Evolutionary conservation across 768 basidiomycete genomes (phyloP).

Genomic region (Mycena pura): DNA sequence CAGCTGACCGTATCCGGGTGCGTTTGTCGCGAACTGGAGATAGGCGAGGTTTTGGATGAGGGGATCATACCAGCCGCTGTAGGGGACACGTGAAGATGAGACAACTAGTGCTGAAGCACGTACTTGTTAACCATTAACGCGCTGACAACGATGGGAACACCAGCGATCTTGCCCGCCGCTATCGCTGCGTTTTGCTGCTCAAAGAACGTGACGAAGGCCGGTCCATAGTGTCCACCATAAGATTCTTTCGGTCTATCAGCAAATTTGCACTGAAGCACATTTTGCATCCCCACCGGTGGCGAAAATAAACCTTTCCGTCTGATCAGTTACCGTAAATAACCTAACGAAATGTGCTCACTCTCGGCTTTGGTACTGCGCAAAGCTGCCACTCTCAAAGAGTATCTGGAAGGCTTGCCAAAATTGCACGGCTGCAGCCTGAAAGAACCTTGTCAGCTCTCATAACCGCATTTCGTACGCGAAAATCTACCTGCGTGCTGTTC

Average conservation of each 20-base stretch:
- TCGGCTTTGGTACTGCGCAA: conserved; percentile 57
- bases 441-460: neutral
- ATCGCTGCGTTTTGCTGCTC: conserved; percentile 66
- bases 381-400: conserved; percentile 61
- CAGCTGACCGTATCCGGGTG: conserved; percentile 72
- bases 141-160: conserved; percentile 59
- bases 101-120: neutral
- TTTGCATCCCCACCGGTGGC: conserved; percentile 43
- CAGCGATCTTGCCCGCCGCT: conserved; percentile 47
- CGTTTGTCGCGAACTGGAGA: conserved; percentile 63
- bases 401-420: conserved; percentile 72
- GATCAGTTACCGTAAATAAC: neutral
- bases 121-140: conserved; percentile 73
- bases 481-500: conserved; percentile 52
- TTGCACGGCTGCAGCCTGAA: conserved; percentile 54
- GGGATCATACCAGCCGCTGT: conserved; percentile 71
- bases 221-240: conserved; percentile 74
- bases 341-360: conserved; percentile 49
- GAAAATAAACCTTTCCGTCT: conserved; percentile 57
- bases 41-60: conserved; percentile 68
- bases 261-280: neutral
- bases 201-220: conserved; percentile 69
- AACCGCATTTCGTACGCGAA: neutral
- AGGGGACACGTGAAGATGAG: neutral
- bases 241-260: conserved; percentile 45